phyloP scores from a whole-genome alignment of 2,329 filamentous ascomycete genomes.

The Bisporella sp. region DNA sequence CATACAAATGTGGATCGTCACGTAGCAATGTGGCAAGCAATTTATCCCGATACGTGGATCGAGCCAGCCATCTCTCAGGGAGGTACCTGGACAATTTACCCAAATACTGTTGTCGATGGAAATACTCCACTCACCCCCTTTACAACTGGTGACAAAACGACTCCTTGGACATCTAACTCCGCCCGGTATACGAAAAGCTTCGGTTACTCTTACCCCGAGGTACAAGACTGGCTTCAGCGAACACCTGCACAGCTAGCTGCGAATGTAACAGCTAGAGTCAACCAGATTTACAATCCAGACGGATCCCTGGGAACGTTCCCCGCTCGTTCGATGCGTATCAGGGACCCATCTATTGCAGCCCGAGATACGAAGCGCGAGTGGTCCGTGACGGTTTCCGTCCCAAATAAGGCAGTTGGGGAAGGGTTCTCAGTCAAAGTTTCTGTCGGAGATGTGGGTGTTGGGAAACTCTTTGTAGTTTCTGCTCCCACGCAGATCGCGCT shows the following conservation, averaged over 20 bases:
- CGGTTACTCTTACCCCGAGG: constrained; percentile 22
- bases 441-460: too few species aligned
- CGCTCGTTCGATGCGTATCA: too few species aligned
- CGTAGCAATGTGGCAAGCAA: constrained; percentile 43
- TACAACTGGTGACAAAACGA: constrained; percentile 20
- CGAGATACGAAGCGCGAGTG: too few species aligned
- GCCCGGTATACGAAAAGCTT: constrained; percentile 13
- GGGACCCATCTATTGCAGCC: too few species aligned
- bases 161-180: constrained; percentile 14
- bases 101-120: constrained; percentile 19
- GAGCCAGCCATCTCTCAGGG: constrained; percentile 25
- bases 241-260: constrained; percentile 43
- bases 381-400: too few species aligned
- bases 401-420: too few species aligned
- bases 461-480: too few species aligned
- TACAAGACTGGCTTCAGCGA: constrained; percentile 40
- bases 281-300: constrained; percentile 38
- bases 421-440: too few species aligned
- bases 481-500: too few species aligned
- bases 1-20: constrained; percentile 55
- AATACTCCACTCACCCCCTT: constrained; percentile 21
- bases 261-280: constrained; percentile 55
- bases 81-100: constrained; percentile 25
- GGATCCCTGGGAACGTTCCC: too few species aligned
- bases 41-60: constrained; percentile 28